phyloP scores from a whole-genome alignment of 2,329 filamentous ascomycete species.

The Trichophyton verrucosum region DNA sequence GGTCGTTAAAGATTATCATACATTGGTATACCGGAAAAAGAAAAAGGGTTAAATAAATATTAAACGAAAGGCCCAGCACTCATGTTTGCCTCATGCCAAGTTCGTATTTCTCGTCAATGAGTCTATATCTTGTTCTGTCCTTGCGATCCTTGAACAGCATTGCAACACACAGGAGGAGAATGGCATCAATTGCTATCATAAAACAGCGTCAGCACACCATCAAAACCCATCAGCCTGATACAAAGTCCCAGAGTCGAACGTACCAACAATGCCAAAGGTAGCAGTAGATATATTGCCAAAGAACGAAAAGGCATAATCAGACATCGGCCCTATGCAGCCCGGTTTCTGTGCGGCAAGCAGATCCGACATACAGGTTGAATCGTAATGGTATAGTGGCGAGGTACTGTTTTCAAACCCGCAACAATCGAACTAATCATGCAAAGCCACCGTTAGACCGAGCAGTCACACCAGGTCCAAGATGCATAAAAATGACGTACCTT shows the following conservation, averaged over 20 bases:
- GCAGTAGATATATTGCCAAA: conserved; percentile 67
- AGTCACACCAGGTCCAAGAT: no score
- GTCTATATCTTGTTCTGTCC: conserved; percentile 63
- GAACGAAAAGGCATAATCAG: conserved; percentile 56
- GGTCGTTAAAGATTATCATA: background rate
- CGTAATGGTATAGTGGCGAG: conserved; percentile 57
- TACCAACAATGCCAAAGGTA: conserved; percentile 65
- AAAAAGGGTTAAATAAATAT: no score
- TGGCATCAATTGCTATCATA: conserved; percentile 45
- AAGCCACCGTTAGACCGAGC: background rate
- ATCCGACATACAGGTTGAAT: conserved; percentile 55
- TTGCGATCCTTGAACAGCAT: conserved; percentile 71
- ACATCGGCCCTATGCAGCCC: conserved; percentile 58
- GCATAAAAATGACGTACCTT: conserved; percentile 38
- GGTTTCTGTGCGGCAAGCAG: conserved; percentile 56
- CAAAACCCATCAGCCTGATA: background rate
- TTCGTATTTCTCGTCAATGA: conserved; percentile 66
- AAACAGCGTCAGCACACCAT: background rate
- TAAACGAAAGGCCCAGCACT: background rate
- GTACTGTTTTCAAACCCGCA: conserved; percentile 68
- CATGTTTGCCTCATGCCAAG: background rate
- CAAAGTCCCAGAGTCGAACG: conserved; percentile 15
- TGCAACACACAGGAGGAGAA: conserved; percentile 57
- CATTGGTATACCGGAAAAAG: background rate
- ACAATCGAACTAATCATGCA: conserved; percentile 55